Percentiles rank a stretch among this genome's conserved stretches.
phyloP scores from a whole-genome alignment of 2,329 filamentous ascomycete genomes.

The Alternaria triticina region DNA sequence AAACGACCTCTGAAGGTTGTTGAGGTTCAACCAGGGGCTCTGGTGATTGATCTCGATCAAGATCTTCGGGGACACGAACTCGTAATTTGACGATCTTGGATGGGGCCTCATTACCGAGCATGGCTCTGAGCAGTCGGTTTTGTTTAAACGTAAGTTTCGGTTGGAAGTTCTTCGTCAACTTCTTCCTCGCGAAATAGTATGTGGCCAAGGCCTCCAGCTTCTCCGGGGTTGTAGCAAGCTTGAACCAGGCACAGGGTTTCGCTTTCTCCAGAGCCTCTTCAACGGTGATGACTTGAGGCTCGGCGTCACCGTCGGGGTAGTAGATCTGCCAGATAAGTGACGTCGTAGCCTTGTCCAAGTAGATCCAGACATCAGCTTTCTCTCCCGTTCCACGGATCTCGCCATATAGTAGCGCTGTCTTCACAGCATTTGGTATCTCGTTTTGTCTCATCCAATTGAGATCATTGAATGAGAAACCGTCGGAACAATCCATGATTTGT shows the following conservation, averaged over 20 bases:
- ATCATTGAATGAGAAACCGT: neutral
- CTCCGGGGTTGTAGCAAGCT: neutral
- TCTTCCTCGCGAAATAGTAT: constrained; percentile 1
- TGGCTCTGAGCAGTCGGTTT: neutral
- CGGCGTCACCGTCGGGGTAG: neutral
- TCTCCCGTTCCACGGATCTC: neutral
- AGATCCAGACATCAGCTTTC: neutral
- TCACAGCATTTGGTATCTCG: neutral
- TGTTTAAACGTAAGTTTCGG: neutral
- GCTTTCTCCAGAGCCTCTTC: neutral
- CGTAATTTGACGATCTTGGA: neutral
- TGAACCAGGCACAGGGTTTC: neutral
- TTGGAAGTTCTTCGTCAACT: neutral
- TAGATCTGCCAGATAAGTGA: neutral
- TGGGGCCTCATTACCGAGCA: neutral
- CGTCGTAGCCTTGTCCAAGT: neutral
- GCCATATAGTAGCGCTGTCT: neutral
- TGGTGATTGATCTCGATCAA: neutral
- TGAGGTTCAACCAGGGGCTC: neutral
- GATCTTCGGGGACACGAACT: neutral
- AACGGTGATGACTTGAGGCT: neutral
- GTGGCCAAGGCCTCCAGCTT: constrained; percentile 3
- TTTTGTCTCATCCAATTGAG: neutral
- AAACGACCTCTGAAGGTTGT: neutral
- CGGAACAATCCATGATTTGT: neutral